Evolutionary conservation across 352 stramenopile species (phyloP), one percentile per base, ranked within the genome.

Genomic region (Plasmopara halstedii): DNA sequence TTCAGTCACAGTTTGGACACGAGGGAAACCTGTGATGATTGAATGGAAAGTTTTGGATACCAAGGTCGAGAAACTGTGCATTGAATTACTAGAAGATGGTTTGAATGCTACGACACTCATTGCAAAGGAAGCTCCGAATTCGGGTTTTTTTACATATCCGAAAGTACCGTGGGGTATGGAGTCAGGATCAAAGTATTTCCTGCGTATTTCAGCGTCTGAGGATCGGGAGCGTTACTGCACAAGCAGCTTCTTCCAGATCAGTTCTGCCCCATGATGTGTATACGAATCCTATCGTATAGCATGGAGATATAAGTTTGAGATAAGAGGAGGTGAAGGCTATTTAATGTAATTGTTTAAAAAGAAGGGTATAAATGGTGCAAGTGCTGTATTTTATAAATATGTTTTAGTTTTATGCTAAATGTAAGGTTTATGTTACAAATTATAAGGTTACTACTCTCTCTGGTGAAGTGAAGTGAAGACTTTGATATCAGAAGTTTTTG

Each of bases 161-260:
- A 80, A 77, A 39, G 81, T 93, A 35, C 81, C 78, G n/a, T 93
- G 81, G 81, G 81, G 81, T 33, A 88, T 93, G 72, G 66, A 77
- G 25, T 73, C 61, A 39, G 81, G 81, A 35, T 62, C 68, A 43
- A 82, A 79, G 38, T 93, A 90, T 68, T 87, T 90, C 46, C 46
- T 93, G 21, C 71, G 73, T 19, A 59, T 93, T 31, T 82, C 67
- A 32, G 65, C 64, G 29, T 53, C 54, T 0, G 56, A 59, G 7
- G 63, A 73, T 17, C 40, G 55, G 10, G 53, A 60, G 8, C 72
- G 74, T 6, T 87, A 60, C 42, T 72, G 75, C 41, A 85, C 73
- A 4, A 87, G 71, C 26, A 62, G 58, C 32, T 78, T 83, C 42
- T 85, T 92, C 53, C 54, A 64, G 36, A 87, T 89, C 49, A 79